Base-by-base conservation (phyloP, 2,329 filamentous ascomycete genomes). In the Pseudocercospora fuligena region DNA sequence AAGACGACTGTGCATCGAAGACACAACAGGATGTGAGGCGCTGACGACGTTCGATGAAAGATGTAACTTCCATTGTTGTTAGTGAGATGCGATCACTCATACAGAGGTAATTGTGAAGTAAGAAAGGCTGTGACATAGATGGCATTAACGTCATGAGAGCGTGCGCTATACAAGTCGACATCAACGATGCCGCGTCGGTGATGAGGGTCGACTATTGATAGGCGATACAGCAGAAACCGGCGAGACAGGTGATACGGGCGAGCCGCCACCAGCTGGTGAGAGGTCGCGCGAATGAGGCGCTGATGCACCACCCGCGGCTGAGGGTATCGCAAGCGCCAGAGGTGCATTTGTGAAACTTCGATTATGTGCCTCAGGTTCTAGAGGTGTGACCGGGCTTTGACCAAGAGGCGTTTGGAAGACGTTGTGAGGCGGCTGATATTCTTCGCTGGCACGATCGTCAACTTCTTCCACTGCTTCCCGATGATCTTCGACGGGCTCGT, bases 221-320 rank as follows among this genome's bases (percentile, higher is more conserved):
- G 53, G 64, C 53, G 61, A 65, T 21, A 63, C 62, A 51, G 65
- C 65, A 47, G 67, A 69, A 19, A 69, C 47, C 16, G 65, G 53
- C 23, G 67, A 69, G 9, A 70, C 60, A 12, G 66, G 66, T 31
- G 68, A 70, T 27, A 64, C 64, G 11, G 68, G 66, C n/a, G 68
- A 70, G 23, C 51, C 64, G 14, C 61, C 60, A 40, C 36, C 57
- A 36, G 54, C 53, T 25, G 66, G 66, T 21, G 64, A 68, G 23
- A 43, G 63, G 16, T 66, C 68, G n/a, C 59, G 47, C 5, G 68
- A 68, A 14, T 63, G 61, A 21, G 62, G 29, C 16, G 65, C 47
- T 23, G 61, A 31, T 31, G 47, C 47, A 9, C 49, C 61, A 33
- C 31, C 56, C 9, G 56, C 19, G 33, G 33, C 25, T 29, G 61